These are phyloP conservation scores for Aspergillus neoniger DNA, from an alignment of 2,329 filamentous ascomycete species.

Conservation along the genomic window DNA sequence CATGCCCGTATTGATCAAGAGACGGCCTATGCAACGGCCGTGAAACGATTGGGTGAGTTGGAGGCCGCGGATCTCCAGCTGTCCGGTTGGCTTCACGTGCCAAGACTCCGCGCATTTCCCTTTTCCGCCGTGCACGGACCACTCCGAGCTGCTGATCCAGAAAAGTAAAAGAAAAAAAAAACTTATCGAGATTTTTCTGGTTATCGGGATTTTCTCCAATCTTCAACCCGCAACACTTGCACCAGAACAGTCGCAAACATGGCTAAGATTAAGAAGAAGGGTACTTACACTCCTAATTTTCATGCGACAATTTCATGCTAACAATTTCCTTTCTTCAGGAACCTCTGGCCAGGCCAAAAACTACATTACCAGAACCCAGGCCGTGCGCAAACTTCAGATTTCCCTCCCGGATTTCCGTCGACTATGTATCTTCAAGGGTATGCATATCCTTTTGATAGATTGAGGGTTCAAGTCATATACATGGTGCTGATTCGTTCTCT, in stretches of 20 bases:
- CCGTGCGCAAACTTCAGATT: constrained; percentile 96
- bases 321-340: constrained; percentile 49
- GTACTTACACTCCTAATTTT: constrained; percentile 39
- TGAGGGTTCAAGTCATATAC: background rate
- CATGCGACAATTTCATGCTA: background rate
- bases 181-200: constrained; percentile 40
- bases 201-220: constrained; percentile 34
- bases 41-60: background rate
- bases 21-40: background rate
- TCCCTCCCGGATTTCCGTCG: constrained; percentile 96
- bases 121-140: constrained; percentile 36
- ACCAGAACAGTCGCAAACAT: constrained; percentile 49
- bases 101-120: constrained; percentile 28
- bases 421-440: constrained; percentile 97
- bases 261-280: constrained; percentile 88
- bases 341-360: constrained; percentile 93
- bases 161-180: constrained; percentile 34
- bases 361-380: constrained; percentile 96
- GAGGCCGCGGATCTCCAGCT: constrained; percentile 14
- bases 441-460: background rate
- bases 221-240: constrained; percentile 5
- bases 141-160: constrained; percentile 22
- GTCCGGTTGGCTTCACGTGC: constrained; percentile 22
- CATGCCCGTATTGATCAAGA: constrained; percentile 11
- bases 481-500: constrained; percentile 19